phyloP scores from a whole-genome alignment of 2,329 filamentous ascomycete genomes.

The Hypoxylon sp. region DNA sequence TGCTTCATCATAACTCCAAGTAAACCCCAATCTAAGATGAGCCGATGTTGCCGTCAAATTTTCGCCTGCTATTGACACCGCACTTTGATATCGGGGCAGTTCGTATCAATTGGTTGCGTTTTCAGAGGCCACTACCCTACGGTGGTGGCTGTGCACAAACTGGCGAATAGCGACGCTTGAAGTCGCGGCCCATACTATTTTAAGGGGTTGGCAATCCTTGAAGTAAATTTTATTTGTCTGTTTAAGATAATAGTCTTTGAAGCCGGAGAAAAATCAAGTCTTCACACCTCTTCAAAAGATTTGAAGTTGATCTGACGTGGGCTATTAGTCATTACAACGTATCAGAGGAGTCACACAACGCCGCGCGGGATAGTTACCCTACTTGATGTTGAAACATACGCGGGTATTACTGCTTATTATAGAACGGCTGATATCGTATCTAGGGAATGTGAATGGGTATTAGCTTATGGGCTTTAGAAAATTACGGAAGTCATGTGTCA shows the following conservation, averaged over 20 bases:
- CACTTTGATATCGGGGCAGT: conserved; percentile 11
- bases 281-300: not conserved
- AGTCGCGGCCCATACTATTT: conserved; percentile 4
- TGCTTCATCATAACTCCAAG: not conserved
- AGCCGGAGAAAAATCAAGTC: not conserved
- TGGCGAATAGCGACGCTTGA: conserved; percentile 3
- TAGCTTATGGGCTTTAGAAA: conserved; percentile 10
- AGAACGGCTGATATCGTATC: not conserved
- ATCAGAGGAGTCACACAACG: not conserved
- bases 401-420: not conserved
- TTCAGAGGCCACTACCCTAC: not conserved
- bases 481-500: not conserved
- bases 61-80: not conserved
- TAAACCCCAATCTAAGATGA: not conserved
- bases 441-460: conserved; percentile 2
- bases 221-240: not conserved
- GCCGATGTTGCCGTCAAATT: not conserved
- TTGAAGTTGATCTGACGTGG: conserved; percentile 2
- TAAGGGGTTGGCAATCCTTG: not conserved
- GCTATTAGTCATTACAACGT: not conserved
- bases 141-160: conserved; percentile 17
- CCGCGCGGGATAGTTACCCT: not conserved
- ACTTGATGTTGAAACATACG: not conserved
- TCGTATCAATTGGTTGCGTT: conserved; percentile 28
- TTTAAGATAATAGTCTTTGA: not conserved